phyloP scores from a whole-genome alignment of 345 rosid species.

The Eucalyptus tenuipes region DNA sequence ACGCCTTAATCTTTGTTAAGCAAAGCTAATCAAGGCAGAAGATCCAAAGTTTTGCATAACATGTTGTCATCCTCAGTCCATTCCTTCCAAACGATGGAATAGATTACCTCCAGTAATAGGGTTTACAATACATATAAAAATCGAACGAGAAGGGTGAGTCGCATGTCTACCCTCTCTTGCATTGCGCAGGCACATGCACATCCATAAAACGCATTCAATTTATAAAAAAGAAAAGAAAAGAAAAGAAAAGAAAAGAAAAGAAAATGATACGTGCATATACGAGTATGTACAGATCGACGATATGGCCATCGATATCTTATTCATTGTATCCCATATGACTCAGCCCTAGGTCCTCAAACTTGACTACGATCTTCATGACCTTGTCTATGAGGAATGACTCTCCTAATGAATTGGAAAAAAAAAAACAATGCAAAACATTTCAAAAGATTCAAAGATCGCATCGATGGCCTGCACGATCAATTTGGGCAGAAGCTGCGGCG shows the following conservation, averaged over 20 bases:
- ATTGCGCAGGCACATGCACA: not conserved
- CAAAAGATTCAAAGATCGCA: not conserved
- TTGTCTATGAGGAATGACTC: not conserved
- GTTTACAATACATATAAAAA: not conserved
- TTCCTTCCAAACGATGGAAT: not conserved
- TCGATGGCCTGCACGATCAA: not conserved
- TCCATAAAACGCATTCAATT: not conserved
- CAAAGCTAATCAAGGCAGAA: not conserved
- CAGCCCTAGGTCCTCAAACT: not conserved
- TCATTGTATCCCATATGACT: not conserved
- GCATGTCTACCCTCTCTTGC: not conserved
- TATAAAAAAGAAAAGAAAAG: too few relatives aligned
- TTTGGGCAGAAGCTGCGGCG: not conserved
- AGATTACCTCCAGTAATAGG: not conserved
- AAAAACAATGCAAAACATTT: not conserved
- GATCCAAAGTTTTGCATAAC: not conserved
- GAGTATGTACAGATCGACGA: not conserved
- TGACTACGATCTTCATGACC: not conserved
- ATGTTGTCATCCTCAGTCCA: not conserved
- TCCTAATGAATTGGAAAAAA: not conserved
- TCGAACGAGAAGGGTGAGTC: not conserved
- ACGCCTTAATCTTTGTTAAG: not conserved
- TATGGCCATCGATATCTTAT: not conserved
- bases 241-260: not conserved
- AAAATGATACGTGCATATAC: not conserved